Conservation (phyloP, 257 asterid species). For the Linderniella brevidens region DNA sequence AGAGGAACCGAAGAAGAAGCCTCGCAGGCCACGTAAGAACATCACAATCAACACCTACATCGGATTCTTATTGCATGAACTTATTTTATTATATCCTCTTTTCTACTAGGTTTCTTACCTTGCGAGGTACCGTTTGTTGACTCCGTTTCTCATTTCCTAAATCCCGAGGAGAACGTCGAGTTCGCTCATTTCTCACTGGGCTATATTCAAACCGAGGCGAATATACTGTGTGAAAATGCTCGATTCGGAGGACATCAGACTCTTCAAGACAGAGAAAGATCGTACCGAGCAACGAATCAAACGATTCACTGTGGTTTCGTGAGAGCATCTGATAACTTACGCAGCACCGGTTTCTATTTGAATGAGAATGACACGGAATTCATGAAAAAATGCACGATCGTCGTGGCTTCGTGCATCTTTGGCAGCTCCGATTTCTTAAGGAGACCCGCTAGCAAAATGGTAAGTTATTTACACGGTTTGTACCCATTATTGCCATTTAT, state of each 20-base stretch:
- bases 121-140: conserved; percentile 60
- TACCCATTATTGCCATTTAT: too few species aligned
- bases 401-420: conserved; percentile 80
- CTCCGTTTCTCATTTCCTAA: conserved; percentile 45
- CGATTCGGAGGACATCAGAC: conserved; percentile 86
- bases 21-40: conserved; percentile 52
- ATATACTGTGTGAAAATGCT: conserved; percentile 17
- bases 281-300: conserved; percentile 55
- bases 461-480: conserved; percentile 14
- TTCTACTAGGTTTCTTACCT: conserved; percentile 56
- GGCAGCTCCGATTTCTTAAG: conserved; percentile 89
- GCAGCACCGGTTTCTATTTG: conserved; percentile 73
- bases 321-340: conserved; percentile 31
- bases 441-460: conserved; percentile 85
- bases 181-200: conserved; percentile 52
- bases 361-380: conserved; percentile 43
- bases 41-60: background rate
- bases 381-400: conserved; percentile 46
- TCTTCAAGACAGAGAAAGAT: conserved; percentile 51
- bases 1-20: conserved; percentile 25
- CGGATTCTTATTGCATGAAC: too few species aligned
- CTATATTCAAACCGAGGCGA: conserved; percentile 50
- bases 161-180: conserved; percentile 55
- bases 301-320: conserved; percentile 89
- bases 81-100: conserved; percentile 2